Base-by-base conservation (phyloP, 164 flowering plant species). In the Brasenia schreberi region DNA sequence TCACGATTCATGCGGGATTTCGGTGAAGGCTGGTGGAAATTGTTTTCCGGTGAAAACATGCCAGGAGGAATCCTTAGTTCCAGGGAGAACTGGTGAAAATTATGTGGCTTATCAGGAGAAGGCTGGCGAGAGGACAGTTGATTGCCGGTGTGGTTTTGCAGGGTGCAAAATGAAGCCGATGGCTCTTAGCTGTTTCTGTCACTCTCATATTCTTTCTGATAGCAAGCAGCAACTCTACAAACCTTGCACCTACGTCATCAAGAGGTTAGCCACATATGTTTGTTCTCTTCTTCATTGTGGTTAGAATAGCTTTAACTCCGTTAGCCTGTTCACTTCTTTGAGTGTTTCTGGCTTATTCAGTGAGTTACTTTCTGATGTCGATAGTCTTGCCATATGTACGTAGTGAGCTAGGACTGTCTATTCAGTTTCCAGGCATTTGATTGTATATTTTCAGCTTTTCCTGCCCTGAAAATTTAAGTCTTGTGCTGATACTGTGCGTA, bases 161-260 rank as follows among this genome's bases (percentile, higher is more conserved):
- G 91, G 83, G 11, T 91, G 97, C 67, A 86, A 87, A 74, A 63
- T 77, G 27, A 91, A 89, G 83, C 84, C 96, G 11, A 91, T 91
- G 97, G 86, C 96, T 3, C 71, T 91, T 61, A 85, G 94, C 5
- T 80, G 69, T 43, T 89, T 78, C 69, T 91, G 97, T 67, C 87
- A 87, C 70, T 66, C 77, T 42, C 97, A 91, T 73, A 87, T 91
- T 6, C 73, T 89, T 14, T 77, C 82, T 0, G 96, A 91, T 75
- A 39, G 74, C 5, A 84, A 77, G 69, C 97, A 91, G 85, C 79
- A 79, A 79, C 87, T 91, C 3, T 91, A 91, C 75, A 89, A 81
- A 77, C 65, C 85, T 43, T 91, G 97, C 75, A 68, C 9, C 10
- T 81, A 76, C 69, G 79, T 81, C 63, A 75, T 81, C 74, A 89